Evolutionary conservation across 169 alveolate species (phyloP), one percentile per base, ranked within the genome.

Genomic region (Cryptosporidium bovis): DNA sequence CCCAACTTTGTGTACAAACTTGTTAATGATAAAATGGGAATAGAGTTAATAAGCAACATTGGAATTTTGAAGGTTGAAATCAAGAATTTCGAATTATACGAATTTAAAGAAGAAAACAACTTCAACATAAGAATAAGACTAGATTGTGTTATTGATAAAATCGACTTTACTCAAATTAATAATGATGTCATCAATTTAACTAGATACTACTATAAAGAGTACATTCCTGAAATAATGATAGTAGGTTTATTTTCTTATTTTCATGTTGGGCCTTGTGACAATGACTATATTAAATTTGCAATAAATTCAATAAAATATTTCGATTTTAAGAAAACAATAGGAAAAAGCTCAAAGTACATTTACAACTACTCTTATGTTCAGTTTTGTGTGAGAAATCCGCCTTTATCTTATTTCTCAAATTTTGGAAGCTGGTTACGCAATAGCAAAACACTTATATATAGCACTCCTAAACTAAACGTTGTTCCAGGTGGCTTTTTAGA

Each of bases 401-500:
- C 71, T 8, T 6, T 77, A 15, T 77, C 87, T 1, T 60, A 56
- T 24, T 60, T 62, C 16, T 44, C 87, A 16, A 58, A 71, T 1
- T 34, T 48, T 44, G 87, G 71, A 24, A 77, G 71, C 48, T 77
- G 87, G 87, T 2, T 77, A 12, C 40, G 71, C 13, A 58, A 56
- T 27, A 18, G 66, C 4, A 77, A 53, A 60, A 77, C 87, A 3
- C 64, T 77, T 1, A 48, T 77, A 10, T 77, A 77, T 40, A 62
- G 51, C 64, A 77, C 87, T 13, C 87, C 87, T 6, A 77, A 40
- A 3, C 16, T 77, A 10, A 48, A 34, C 15, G 51, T 77, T n/a
- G 87, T 77, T 18, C 87, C 87, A 4, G 87, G 87, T 46, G 87
- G 87, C 8, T 77, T 77, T 60, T 46, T 77, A 24, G 87, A 77